Evolutionary conservation across 108 stramenopile species (phyloP), one percentile per base, ranked within the genome.

Genomic region (Cyclotella choctawhatcheeana): DNA sequence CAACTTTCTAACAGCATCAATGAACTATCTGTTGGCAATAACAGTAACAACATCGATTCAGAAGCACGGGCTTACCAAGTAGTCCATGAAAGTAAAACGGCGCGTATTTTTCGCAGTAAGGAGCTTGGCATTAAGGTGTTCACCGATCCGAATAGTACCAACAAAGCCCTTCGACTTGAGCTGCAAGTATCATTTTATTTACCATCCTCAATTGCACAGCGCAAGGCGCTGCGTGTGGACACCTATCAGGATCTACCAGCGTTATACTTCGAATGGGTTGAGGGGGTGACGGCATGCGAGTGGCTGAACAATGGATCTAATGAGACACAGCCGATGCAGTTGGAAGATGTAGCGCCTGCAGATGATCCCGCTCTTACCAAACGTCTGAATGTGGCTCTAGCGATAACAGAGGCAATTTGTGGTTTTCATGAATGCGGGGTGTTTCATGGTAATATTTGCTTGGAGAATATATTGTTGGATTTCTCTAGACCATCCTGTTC

Each of bases 241-340:
- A 22, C 51, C 24, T 52, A 52, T 22, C 51, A 52, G 24, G 51
- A 52, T 52, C 51, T 21, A 2, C 51, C 51, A 18, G 51, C 51
- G 22, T 1, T 64, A 5, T 64, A 64, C 17, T 64, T 64, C 31
- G 47, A 64, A 5, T 64, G 63, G 63, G 63, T 64, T 27, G 63
- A 47, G 8, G 63, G 63, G 8, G 13, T 44, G 16, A 47, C 63
- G 6, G 29, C 31, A 5, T 17, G 24, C 13, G 43, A 64, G 26
- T 64, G 63, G 63, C 44, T 64, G 37, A 40, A 12, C 8, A 12
- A 31, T 16, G 58, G 34, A 40, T 10, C 37, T 10, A n/a, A n/a
- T n/a, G n/a, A n/a, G n/a, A n/a, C n/a, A n/a, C n/a, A n/a, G n/a
- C n/a, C n/a, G n/a, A n/a, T n/a, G n/a, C n/a, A n/a, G n/a, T n/a